Evolutionary conservation across 176 grass and related monocot species (phyloP).

Genomic region (Carex myosuroides): DNA sequence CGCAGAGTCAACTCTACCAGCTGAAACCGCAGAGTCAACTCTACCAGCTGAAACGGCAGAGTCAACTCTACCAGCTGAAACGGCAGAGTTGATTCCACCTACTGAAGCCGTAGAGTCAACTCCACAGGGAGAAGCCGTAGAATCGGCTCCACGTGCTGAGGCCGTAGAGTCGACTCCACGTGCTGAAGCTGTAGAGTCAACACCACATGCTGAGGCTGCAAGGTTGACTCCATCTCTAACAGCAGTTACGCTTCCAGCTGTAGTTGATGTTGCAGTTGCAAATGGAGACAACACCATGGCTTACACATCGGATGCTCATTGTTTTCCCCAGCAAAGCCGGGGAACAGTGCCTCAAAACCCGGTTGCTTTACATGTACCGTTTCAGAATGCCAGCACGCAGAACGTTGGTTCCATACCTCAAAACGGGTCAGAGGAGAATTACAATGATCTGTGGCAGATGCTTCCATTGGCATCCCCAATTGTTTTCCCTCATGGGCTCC

Average conservation of each 20-base stretch:
- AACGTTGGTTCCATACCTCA: too few species aligned
- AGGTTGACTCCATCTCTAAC: background rate
- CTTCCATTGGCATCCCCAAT: slow-evolving; percentile 13
- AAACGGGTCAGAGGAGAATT: background rate
- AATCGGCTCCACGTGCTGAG: background rate
- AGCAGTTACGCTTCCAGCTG: background rate
- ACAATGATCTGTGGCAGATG: slow-evolving; percentile 3
- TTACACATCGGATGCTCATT: background rate
- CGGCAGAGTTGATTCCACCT: background rate
- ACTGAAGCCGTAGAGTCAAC: background rate
- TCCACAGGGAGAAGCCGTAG: background rate
- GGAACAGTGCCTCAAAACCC: background rate
- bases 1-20: background rate
- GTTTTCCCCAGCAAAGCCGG: background rate
- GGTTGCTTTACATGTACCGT: background rate
- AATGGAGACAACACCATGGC: background rate
- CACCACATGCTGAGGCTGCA: background rate
- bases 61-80: background rate
- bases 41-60: background rate
- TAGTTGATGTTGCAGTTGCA: background rate
- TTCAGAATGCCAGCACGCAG: background rate
- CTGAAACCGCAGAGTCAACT: background rate
- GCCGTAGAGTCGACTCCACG: background rate
- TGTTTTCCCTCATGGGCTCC: slow-evolving; percentile 6
- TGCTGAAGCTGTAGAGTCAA: background rate